phyloP scores from a whole-genome alignment of 2,329 filamentous ascomycete species.

The Beauveria medogensis region DNA sequence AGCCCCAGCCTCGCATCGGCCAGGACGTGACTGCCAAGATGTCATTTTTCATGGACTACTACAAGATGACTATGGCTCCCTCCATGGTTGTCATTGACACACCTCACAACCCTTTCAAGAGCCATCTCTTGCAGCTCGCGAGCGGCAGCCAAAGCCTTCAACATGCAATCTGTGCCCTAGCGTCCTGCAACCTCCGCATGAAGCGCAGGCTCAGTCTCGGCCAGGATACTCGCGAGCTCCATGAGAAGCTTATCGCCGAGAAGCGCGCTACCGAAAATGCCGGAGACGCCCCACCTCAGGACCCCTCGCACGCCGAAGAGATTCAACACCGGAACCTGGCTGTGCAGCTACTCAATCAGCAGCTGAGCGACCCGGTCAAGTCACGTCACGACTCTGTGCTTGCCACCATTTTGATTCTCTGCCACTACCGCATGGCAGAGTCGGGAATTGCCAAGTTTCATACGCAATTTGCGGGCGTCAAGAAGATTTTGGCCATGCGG shows the following conservation, averaged over 20 bases:
- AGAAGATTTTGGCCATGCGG: constrained; percentile 76
- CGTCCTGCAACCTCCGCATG: constrained; percentile 86
- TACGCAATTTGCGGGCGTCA: constrained; percentile 86
- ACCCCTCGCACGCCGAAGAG: constrained; percentile 67
- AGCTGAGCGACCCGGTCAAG: constrained; percentile 67
- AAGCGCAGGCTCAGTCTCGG: constrained; percentile 59
- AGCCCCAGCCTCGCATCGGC: constrained; percentile 43
- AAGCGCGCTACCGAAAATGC: constrained; percentile 36
- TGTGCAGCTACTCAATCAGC: constrained; percentile 73
- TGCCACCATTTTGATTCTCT: constrained; percentile 78
- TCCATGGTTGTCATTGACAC: constrained; percentile 88
- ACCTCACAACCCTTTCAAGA: constrained; percentile 75
- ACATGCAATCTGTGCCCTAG: constrained; percentile 82
- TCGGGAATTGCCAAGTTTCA: constrained; percentile 89
- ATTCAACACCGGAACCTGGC: constrained; percentile 75
- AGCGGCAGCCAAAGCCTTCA: constrained; percentile 74
- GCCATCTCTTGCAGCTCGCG: constrained; percentile 72
- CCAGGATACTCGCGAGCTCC: constrained; percentile 44
- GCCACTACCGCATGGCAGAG: constrained; percentile 89
- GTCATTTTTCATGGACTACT: constrained; percentile 87
- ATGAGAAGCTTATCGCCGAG: constrained; percentile 39
- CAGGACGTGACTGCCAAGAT: constrained; percentile 65
- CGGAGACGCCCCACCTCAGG: constrained; percentile 43
- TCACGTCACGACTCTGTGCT: constrained; percentile 80
- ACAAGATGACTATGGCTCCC: constrained; percentile 84